Conservation (phyloP, 768 basidiomycete genomes). For the Amanita pseudoporphyria region DNA sequence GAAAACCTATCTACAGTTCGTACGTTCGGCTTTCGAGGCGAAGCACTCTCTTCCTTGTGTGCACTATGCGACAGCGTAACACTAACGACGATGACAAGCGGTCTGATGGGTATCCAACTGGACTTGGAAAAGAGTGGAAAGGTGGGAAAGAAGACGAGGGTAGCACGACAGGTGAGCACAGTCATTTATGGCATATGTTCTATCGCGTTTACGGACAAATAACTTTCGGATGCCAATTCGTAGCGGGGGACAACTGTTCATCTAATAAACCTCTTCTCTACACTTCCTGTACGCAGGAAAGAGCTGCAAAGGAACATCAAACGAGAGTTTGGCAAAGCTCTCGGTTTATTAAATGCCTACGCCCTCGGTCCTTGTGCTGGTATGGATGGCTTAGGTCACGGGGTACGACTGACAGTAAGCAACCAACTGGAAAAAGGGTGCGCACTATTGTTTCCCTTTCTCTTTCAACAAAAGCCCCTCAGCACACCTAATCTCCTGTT, state of each 20-base stretch:
- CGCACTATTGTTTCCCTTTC: slow-evolving; percentile 15
- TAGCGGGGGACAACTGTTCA: slow-evolving; percentile 84
- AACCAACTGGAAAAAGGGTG: slow-evolving; percentile 69
- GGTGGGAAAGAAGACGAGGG: slow-evolving; percentile 43
- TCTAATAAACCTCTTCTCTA: slow-evolving; percentile 62
- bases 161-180: slow-evolving; percentile 65
- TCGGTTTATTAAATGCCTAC: slow-evolving; percentile 79
- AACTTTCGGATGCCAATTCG: background rate
- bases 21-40: slow-evolving; percentile 94
- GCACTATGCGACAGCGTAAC: slow-evolving; percentile 64
- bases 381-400: slow-evolving; percentile 33
- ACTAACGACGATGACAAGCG: slow-evolving; percentile 66
- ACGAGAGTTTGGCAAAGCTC: slow-evolving; percentile 80
- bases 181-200: background rate
- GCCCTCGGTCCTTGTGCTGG: slow-evolving; percentile 78
- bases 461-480: background rate
- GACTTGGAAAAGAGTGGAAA: slow-evolving; percentile 61
- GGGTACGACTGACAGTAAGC: slow-evolving; percentile 64
- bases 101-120: slow-evolving; percentile 76
- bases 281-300: slow-evolving; percentile 85
- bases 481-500: slow-evolving; percentile 1
- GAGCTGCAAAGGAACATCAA: slow-evolving; percentile 86
- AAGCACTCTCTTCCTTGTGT: slow-evolving; percentile 91
- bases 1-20: slow-evolving; percentile 60
- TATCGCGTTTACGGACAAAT: background rate